Evolutionary conservation across 192 early-diverging fungal genomes (phyloP).

Genomic region (Coemansia sp.): DNA sequence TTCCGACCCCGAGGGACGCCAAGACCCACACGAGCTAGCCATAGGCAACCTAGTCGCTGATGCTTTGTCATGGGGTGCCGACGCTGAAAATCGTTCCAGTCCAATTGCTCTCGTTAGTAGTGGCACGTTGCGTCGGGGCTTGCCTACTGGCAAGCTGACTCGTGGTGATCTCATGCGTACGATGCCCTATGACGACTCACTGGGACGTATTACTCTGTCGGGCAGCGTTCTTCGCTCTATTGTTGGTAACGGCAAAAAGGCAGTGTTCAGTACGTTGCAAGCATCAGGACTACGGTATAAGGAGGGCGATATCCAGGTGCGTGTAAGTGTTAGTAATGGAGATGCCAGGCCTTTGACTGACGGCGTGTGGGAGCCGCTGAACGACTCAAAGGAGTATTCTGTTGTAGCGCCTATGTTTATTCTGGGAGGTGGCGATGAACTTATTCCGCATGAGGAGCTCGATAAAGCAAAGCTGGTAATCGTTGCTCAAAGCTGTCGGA

Average conservation of each 20-base stretch:
- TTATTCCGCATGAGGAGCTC: conserved; percentile 30
- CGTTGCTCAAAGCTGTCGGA: conserved; percentile 12
- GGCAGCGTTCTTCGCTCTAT: conserved; percentile 61
- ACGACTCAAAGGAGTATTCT: conserved; percentile 53
- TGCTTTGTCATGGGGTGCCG: conserved; percentile 59
- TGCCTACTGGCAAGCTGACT: conserved; percentile 62
- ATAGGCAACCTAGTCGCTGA: conserved; percentile 72
- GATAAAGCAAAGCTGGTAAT: neutral
- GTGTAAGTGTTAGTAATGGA: conserved; percentile 1
- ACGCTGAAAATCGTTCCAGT: neutral
- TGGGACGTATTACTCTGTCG: conserved; percentile 56
- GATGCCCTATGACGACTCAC: conserved; percentile 68
- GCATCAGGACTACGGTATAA: conserved; percentile 60
- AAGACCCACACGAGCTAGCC: conserved; percentile 58
- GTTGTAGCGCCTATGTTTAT: conserved; percentile 66
- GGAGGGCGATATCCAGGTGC: conserved; percentile 8
- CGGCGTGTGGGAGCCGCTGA: conserved; percentile 46
- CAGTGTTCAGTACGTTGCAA: conserved; percentile 63
- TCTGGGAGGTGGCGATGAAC: conserved; percentile 64
- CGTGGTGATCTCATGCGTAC: conserved; percentile 62
- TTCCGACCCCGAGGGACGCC: conserved; percentile 45
- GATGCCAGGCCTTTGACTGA: conserved; percentile 24
- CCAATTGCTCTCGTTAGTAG: conserved; percentile 64
- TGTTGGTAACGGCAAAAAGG: conserved; percentile 47
- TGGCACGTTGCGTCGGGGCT: conserved; percentile 65